Percentiles rank a stretch among this genome's conserved stretches.
These are phyloP conservation scores for Phytopythium kandeliae DNA, from an alignment of 352 stramenopile genomes.

Conservation along the genomic window DNA sequence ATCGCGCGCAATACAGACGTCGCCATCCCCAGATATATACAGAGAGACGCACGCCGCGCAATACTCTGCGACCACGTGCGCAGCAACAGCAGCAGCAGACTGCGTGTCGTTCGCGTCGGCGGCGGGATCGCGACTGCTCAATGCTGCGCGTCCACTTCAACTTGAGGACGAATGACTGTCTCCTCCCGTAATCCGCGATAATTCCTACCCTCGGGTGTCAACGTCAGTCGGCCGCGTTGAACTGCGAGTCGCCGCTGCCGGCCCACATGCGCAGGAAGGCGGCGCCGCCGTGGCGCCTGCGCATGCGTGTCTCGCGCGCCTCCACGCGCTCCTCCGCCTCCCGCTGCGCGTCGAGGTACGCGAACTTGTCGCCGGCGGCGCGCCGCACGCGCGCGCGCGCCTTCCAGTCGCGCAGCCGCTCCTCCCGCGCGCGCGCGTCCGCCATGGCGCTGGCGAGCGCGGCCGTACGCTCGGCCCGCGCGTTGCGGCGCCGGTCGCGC, in stretches of 20 bases:
- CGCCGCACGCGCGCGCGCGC: constrained; percentile 40
- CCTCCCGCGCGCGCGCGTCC: constrained; percentile 17
- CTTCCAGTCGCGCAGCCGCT: constrained; percentile 49
- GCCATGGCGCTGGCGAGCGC: constrained; percentile 27
- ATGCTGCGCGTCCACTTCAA: too few relatives aligned
- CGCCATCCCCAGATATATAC: too few relatives aligned
- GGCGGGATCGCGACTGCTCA: too few relatives aligned
- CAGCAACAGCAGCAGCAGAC: too few relatives aligned
- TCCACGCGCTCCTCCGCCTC: constrained; percentile 48
- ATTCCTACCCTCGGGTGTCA: too few relatives aligned
- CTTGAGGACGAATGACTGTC: too few relatives aligned
- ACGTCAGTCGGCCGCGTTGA: background rate
- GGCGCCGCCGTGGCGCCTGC: constrained; percentile 58
- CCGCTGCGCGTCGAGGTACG: constrained; percentile 57
- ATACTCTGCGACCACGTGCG: too few relatives aligned
- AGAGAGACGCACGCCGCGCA: too few relatives aligned
- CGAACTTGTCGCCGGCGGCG: constrained; percentile 38
- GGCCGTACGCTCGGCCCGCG: constrained; percentile 42
- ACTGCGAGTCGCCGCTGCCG: constrained; percentile 63
- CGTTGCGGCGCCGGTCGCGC: constrained; percentile 23
- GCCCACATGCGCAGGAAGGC: constrained; percentile 79
- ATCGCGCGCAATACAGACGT: constrained; percentile 46
- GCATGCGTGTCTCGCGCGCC: constrained; percentile 47
- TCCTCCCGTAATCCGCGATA: too few relatives aligned
- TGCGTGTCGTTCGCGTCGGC: too few relatives aligned